A percentile compares a stretch with the other conserved stretches of the same genome.
phyloP scores from a whole-genome alignment of 2,329 filamentous ascomycete genomes.

The Sporothrix pallida region DNA sequence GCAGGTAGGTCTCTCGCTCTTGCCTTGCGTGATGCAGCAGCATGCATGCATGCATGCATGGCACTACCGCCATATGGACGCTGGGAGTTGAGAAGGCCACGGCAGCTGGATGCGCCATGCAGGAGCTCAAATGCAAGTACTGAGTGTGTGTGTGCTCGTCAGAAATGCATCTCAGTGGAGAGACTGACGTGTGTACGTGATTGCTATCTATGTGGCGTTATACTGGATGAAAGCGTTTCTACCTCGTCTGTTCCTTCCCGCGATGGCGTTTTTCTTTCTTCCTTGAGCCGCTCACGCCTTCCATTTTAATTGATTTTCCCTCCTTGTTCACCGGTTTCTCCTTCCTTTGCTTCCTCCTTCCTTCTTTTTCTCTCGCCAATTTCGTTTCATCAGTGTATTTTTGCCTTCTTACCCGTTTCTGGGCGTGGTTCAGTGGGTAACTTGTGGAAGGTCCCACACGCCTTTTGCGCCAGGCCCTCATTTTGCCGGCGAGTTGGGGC shows the following conservation, averaged over 20 bases:
- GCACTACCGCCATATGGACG: background rate
- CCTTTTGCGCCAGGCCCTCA: background rate
- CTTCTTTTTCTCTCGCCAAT: background rate
- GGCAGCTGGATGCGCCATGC: background rate
- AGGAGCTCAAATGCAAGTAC: background rate
- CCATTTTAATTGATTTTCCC: background rate
- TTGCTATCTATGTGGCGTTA: background rate
- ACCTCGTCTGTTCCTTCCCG: background rate
- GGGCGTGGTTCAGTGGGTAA: background rate
- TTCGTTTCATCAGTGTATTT: conserved; percentile 22
- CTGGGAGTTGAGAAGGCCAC: background rate
- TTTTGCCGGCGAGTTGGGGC: background rate
- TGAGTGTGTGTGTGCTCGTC: too few relatives aligned
- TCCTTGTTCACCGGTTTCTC: background rate
- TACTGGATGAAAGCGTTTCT: background rate
- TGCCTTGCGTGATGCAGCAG: background rate
- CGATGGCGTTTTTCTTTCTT: background rate
- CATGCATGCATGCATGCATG: background rate
- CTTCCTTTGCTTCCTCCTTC: background rate
- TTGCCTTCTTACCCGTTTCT: conserved; percentile 23
- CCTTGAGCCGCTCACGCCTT: background rate
- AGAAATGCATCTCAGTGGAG: background rate
- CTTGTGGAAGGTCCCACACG: background rate
- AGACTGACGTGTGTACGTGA: background rate
- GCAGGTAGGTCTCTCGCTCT: background rate